Evolutionary conservation across 1,284 basidiomycete genomes (phyloP), one percentile per base, ranked within the genome.

Genomic region (Irpex rosettiformis): DNA sequence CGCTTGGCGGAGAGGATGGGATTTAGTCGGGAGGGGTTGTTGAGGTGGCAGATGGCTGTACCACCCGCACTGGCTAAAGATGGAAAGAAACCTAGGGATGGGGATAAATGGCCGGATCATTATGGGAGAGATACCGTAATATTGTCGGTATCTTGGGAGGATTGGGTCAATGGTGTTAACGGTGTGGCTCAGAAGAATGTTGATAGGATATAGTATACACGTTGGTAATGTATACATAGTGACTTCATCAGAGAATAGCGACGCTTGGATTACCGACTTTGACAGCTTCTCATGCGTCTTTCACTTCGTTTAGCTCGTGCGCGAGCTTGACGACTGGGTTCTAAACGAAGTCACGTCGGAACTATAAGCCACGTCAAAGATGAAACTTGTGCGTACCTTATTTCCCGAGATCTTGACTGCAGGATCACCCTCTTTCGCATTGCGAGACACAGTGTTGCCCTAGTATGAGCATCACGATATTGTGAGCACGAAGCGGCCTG

Each of bases 61-160:
- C 70, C 73, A 0, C 67, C 68, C 2, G 71, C 48, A 13, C 66
- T 58, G 0, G 68, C 66, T 1, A 69, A 67, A 24, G 68, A 65
- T 5, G 77, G 74, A 48, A 75, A 76, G 56, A 13, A 63, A 57
- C 53, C 69, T 42, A 70, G 77, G 45, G 70, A 73, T 21, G 78
- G 75, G 1, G 80, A 82, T 62, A 77, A 76, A 33, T 69, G 60
- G 49, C 60, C 64, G 1, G 67, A 65, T 1, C 67, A 66, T 24
- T 64, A 69, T 0, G 84, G 81, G 2, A 73, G 81, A 55, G 75
- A 87, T 66, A 79, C 78, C 1, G 75, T 75, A 1, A 60, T 80
- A 29, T 69, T 84, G 33, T 72, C 77, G 2, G 25, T 83, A 2
- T 86, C 82, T 57, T 87, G 83, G 80, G 86, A 88, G 60, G 81